Evolutionary conservation across 495 filamentous ascomycete genomes (phyloP), one percentile per base, ranked within the genome.

Genomic region (Trichoderma reesei): DNA sequence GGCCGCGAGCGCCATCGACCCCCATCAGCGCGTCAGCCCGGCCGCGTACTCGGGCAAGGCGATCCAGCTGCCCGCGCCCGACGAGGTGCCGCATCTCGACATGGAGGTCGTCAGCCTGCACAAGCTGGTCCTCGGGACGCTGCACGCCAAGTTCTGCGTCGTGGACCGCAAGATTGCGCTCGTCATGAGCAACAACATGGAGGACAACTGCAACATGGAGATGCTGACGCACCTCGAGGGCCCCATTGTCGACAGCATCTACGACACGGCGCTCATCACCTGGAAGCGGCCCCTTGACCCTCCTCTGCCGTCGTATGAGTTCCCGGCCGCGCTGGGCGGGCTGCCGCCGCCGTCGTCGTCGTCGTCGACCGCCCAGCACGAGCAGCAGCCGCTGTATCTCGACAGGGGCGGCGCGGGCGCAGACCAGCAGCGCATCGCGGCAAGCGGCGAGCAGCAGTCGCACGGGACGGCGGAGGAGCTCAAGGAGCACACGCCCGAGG

Each of bases 181-280:
- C 1, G 66, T 91, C 3, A 84, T 86, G 72, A 91, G 88, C 75
- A 90, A 89, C 69, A 91, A 91, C 66, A 86, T 91, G 60, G 84
- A 87, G 76, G 88, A 90, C 65, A 90, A 89, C 63, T 86, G 89
- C 65, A 91, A 91, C 65, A 42, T 90, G 51, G 88, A 91, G 75
- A 92, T 92, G 89, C 83, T 90, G 79, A 74, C 82, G n/a, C 86
- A 89, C 41, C 68, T 91, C 13, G 88, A 92, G 70, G 89, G 89
- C 0, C 85, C 88, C 0, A 87, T 91, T 65, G 88, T 91, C 1
- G 88, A 91, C 69, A 81, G 82, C 3, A 68, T 92, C 41, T 91
- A 90, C 66, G 89, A 92, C 65, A 83, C 83, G 63, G 85, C 85
- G 5, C 72, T 92, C 41, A 77, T 91, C 7, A 86, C 86, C 0